Base-by-base conservation (phyloP, 139 green algal genomes). In the Edaphochlamys debaryana region DNA sequence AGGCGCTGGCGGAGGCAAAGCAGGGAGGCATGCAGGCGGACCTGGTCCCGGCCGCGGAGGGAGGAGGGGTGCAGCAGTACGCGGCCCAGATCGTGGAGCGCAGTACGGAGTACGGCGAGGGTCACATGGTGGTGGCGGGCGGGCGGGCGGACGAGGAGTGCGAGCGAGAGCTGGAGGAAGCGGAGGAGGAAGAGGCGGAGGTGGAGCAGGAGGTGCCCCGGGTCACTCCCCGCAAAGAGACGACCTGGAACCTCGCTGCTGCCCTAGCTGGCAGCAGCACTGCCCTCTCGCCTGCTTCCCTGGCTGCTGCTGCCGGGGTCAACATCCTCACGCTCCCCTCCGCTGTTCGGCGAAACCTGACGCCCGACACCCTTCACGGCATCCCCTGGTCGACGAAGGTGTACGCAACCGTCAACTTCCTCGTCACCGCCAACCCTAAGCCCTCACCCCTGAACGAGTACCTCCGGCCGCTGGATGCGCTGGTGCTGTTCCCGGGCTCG, bases 171-270 rank as follows among this genome's bases (percentile, higher is more conserved):
- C 60, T 88, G 69, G 68, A 91, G 75, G 64, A 74, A 29, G 87
- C 93, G 69, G 87, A 91, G 78, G 86, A 93, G 79, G 50, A 91
- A 66, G 87, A 93, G 82, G 30, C 89, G 84, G 86, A 93, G 79
- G 42, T 70, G 36, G 84, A 93, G 82, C 13, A 68, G 64, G 69
- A 93, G 79, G 75, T 87, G 62, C 27, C 76, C 2, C 32, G 50
- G 1, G 70, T 85, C 38, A 7, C 37, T 30, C 40, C 77, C 1
- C 37, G 22, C 2, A 41, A 36, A 2, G 85, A 93, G 76, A 4
- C 4, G 3, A 79, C 90, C 77, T 94, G 90, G 90, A 8, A 67
- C 29, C 81, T 87, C 52, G 56, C 30, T 15, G 27, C 6, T 5
- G 77, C 56, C 19, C 82, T 90, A 54, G 25, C 15, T 0, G 68